Evolutionary conservation across 345 rosid species (phyloP).

Genomic region (Crucihimalaya himalaica): DNA sequence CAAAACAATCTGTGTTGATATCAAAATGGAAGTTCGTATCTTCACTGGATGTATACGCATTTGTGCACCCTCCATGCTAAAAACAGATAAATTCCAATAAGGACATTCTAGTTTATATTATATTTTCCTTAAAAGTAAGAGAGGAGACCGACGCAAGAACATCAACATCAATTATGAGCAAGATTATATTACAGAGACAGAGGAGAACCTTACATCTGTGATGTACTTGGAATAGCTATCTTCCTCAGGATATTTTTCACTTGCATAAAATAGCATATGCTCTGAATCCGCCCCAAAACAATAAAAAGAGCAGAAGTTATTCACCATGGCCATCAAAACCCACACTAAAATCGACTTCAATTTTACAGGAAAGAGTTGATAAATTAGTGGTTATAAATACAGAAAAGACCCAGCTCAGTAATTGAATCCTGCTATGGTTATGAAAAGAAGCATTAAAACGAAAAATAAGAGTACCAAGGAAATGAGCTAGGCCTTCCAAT

Average conservation of each 20-base stretch:
- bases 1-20: slow-evolving; percentile 65
- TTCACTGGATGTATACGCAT: slow-evolving; percentile 76
- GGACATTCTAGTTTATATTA: not conserved
- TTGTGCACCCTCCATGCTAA: slow-evolving; percentile 87
- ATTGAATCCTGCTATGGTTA: not conserved
- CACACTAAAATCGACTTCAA: not conserved
- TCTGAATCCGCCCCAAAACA: slow-evolving; percentile 38
- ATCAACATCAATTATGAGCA: not conserved
- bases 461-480: slow-evolving; percentile 58
- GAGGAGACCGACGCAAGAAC: not conserved
- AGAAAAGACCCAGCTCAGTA: not conserved
- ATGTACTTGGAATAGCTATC: slow-evolving; percentile 77
- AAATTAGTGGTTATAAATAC: not conserved
- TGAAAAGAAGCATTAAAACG: not conserved
- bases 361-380: not conserved
- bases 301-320: not conserved
- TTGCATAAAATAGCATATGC: slow-evolving; percentile 95
- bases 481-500: slow-evolving; percentile 93
- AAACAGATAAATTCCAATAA: slow-evolving; percentile 6
- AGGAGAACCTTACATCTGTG: slow-evolving; percentile 51
- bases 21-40: slow-evolving; percentile 73
- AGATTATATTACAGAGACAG: not conserved
- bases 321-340: not conserved
- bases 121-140: not conserved
- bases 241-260: slow-evolving; percentile 87